Base-by-base conservation (phyloP, 768 basidiomycete species). In the Boletus rufocinnamomeus region DNA sequence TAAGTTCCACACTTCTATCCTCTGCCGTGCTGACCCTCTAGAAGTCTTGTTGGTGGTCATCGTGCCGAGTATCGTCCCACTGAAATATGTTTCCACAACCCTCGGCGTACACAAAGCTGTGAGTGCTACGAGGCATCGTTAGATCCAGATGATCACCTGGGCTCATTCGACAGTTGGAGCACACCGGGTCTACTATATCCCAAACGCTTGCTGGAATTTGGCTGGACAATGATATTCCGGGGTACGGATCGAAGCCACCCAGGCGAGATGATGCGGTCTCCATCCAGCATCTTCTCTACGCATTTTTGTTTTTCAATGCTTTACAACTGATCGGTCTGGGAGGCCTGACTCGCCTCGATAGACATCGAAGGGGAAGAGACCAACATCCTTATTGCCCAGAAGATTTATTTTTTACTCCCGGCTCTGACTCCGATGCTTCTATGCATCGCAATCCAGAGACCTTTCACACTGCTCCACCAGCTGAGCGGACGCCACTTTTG, bases 31-130 rank as follows among this genome's bases (percentile, higher is more conserved):
- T 62, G 35, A 66, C 27, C 41, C 40, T 37, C 45, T 5, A 17
- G 32, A 61, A 90, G 89, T 91, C 30, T 74, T 92, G 11, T 77
- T 91, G 13, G 90, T 88, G 9, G 78, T 92, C 17, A 77, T 92
- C 35, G 90, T 91, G 0, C 89, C 90, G 1, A 82, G 80, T 52
- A 81, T 92, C 30, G 88, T 92, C 0, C 81, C 84, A 8, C 62
- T 80, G 21, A 87, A 87, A 68, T 91, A 87, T 69, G 84, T 92
- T 46, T 87, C 88, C 2, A 91, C 91, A 1, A 88, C 88, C 6
- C 77, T 92, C 0, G 90, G 89, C 1, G 84, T 85, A 8, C 89
- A 92, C 67, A 91, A 92, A 69, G 84, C 85, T 67, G 90, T 90
- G 74, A 60, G 86, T 73, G 13, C 19, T 44, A 55, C 38, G 28